Base-by-base conservation (phyloP, 164 flowering plant genomes). In the Sedum album region DNA sequence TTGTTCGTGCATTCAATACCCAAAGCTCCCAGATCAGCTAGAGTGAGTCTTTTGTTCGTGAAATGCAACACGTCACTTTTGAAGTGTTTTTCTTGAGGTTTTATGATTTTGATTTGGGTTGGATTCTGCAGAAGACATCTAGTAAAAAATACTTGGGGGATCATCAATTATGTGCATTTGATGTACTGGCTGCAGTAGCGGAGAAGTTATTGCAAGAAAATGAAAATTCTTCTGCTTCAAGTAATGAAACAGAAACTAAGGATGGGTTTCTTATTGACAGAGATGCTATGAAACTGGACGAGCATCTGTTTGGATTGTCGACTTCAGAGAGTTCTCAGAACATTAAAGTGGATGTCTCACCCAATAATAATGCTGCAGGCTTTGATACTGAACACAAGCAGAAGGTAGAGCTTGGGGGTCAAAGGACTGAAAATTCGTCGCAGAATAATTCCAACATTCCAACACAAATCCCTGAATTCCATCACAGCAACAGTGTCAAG, bases 391-490 rank as follows among this genome's bases (percentile, higher is more conserved):
- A 49, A 49, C 23, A 49, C 5, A 5, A 66, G 44, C 6, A 26
- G 30, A 7, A 77, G 41, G 69, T 74, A 77, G 13, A 77, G 85
- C 89, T 79, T 81, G 81, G 71, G 67, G 79, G 79, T 53, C 30
- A 0, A 66, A 55, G 65, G 70, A 82, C 75, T 49, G 55, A 21
- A 21, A 5, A 49, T 9, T 5, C 20, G 55, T 49, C 25, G 55
- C 21, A 3, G 55, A 49, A 49, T 21, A 49, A 49, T n/a, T 49
- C 55, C 0, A n/a, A n/a, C n/a, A 5, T 18, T 49, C 55, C 55
- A n/a, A 2, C 23, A 5, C 55, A 11, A 49, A 21, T 21, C 25
- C 55, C 55, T 49, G 55, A 49, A 18, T 23, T 49, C 23, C 55
- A 49, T 5, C 5, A 49, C 6, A 10, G 23, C 9, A n/a, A n/a